Evolutionary conservation across 441 rosid genomes (phyloP).

Genomic region (Gossypium lobatum): DNA sequence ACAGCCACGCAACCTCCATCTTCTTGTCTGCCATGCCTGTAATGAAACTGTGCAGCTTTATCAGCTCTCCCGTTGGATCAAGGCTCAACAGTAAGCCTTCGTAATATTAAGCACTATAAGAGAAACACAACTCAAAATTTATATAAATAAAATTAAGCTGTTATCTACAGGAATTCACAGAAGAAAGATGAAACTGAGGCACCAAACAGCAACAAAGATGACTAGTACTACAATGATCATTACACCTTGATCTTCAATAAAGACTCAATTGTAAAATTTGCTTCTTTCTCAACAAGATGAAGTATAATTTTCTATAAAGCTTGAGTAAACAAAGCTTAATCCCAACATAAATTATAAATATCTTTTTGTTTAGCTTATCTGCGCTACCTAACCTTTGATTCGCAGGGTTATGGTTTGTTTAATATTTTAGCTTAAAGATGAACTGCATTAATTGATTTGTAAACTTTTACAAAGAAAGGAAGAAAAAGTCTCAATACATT

Average conservation of each 20-base stretch:
- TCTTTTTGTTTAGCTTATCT: no score
- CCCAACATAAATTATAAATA: no score
- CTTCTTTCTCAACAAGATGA: background rate
- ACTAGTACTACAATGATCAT: background rate
- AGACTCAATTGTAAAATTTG: background rate
- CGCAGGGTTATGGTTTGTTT: no score
- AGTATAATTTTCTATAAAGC: no score
- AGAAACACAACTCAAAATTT: background rate
- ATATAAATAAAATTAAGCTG: background rate
- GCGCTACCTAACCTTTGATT: no score
- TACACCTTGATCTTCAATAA: background rate
- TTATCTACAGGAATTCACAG: background rate
- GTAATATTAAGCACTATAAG: background rate
- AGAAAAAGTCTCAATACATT: no score
- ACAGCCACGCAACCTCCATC: conserved; percentile 26
- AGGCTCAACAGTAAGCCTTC: conserved; percentile 18
- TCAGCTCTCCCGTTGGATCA: conserved; percentile 29
- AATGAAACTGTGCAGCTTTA: conserved; percentile 36
- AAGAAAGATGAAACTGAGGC: background rate
- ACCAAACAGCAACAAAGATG: background rate
- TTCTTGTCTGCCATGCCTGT: conserved; percentile 25
- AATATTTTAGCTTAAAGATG: no score
- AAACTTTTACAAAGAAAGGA: no score
- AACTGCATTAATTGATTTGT: no score
- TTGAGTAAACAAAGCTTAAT: no score